Percentiles rank a stretch among this genome's conserved stretches.
Conservation (phyloP, 2,329 filamentous ascomycete species). For the Hypomyces rosellus region DNA sequence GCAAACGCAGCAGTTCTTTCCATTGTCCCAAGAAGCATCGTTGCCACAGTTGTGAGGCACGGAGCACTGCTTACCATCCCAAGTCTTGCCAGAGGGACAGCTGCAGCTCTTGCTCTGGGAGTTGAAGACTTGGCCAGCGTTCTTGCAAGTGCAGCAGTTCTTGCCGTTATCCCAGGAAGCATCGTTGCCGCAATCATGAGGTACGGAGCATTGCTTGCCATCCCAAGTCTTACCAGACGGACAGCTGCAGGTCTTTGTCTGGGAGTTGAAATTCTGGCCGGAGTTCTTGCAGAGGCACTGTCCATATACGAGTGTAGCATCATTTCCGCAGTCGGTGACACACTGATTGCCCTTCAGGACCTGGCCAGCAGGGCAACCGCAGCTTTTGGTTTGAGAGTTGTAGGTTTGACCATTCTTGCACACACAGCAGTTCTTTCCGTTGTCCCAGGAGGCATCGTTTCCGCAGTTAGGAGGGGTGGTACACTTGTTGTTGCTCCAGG, state of each 20-base stretch:
- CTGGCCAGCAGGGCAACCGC: conserved; percentile 5
- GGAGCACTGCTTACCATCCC: conserved; percentile 1
- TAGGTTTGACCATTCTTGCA: conserved; percentile 10
- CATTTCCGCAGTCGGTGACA: conserved; percentile 8
- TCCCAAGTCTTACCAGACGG: not conserved
- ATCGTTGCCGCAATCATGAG: conserved; percentile 8
- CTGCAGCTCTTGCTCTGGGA: conserved; percentile 4
- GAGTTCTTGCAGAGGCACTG: conserved; percentile 13
- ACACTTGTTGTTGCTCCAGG: not conserved
- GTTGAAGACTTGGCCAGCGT: conserved; percentile 5
- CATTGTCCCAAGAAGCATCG: conserved; percentile 1
- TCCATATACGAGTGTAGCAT: conserved; percentile 2
- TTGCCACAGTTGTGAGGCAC: conserved; percentile 6
- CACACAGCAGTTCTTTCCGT: conserved; percentile 3
- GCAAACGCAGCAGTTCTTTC: conserved; percentile 7
- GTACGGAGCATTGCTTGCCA: not conserved
- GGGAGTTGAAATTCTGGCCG: conserved; percentile 3
- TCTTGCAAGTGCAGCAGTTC: conserved; percentile 8
- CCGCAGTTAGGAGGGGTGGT: not conserved
- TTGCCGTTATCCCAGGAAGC: conserved; percentile 1
- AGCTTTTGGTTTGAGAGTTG: conserved; percentile 3
- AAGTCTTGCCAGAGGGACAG: conserved; percentile 2
- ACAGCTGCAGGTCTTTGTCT: conserved; percentile 8
- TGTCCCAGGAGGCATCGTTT: conserved; percentile 3
- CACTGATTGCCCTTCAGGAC: conserved; percentile 2